Base-by-base conservation (phyloP, 331 rosid species). In the Dryas integrifolia region DNA sequence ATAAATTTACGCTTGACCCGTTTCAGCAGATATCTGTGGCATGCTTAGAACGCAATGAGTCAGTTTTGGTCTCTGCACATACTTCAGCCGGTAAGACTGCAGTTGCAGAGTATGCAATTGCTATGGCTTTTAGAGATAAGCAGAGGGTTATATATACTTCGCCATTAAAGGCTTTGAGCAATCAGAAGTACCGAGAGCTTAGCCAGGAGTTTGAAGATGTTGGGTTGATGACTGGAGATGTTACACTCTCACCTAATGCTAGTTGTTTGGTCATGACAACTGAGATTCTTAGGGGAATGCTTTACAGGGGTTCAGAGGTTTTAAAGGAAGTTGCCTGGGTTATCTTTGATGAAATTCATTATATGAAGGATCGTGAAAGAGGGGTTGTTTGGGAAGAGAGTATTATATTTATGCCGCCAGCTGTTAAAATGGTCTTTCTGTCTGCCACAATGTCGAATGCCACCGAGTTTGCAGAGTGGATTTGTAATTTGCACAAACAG, bases 311-410 rank as follows among this genome's bases (percentile, higher is more conserved):
- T 12, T 90, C 97, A 0, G 98, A 90, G 79, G 91, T 93, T 62
- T 67, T 93, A 58, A 93, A 93, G 76, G 98, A 93, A 84, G 98
- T 93, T 3, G 92, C 94, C 3, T 93, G 98, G 97, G 98, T 93
- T 49, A 93, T 93, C 41, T 93, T 93, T 59, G 98, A 93, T 74
- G 98, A 93, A 74, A 93, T 93, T 61, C 98, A 93, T 69, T 93
- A 93, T 46, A 93, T 93, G 98, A 90, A 84, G 86, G 98, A 93
- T 82, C 86, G 97, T 4, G 98, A 93, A 70, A 86, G 98, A 80
- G 98, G 98, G 65, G 98, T 93, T 50, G 98, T 93, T 74, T 93
- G 98, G 98, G 98, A 93, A 75, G 98, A 93, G 83, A 93, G 98
- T 83, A 93, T 93, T n/a, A 89, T 93, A 5, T 93, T 90, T 41